Evolutionary conservation across 257 asterid genomes (phyloP).

Genomic region (Ehretia macrophylla): DNA sequence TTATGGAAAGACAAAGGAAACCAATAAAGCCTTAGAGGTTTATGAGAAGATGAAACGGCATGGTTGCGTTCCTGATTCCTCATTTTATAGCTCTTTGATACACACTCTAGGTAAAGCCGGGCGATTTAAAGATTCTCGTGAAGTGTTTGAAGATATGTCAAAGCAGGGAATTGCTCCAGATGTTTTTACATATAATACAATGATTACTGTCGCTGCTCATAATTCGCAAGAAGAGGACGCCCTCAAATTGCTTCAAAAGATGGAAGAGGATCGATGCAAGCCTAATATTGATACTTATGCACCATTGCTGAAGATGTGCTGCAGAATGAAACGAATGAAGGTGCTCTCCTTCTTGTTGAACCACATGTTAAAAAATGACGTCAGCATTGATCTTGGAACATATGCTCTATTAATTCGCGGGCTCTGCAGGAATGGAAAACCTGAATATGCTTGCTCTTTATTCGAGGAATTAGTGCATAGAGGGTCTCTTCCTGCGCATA

Average conservation of each 20-base stretch:
- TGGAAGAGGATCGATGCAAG: slow-evolving; percentile 63
- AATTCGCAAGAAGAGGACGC: slow-evolving; percentile 76
- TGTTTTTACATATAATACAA: slow-evolving; percentile 43
- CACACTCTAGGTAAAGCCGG: slow-evolving; percentile 55
- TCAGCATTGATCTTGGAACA: slow-evolving; percentile 62
- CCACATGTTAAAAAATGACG: slow-evolving; percentile 74
- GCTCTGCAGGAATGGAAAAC: slow-evolving; percentile 47
- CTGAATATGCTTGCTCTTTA: slow-evolving; percentile 51
- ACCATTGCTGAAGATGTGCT: slow-evolving; percentile 87
- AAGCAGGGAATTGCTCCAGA: slow-evolving; percentile 62
- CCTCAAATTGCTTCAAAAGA: slow-evolving; percentile 44
- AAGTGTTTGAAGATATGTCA: slow-evolving; percentile 74
- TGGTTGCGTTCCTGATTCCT: slow-evolving; percentile 57
- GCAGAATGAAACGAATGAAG: slow-evolving; percentile 68
- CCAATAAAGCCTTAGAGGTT: slow-evolving; percentile 49
- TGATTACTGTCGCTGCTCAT: slow-evolving; percentile 46
- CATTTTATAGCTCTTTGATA: slow-evolving; percentile 51
- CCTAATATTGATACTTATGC: slow-evolving; percentile 63
- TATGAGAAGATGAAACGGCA: slow-evolving; percentile 66
- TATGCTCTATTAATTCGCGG: slow-evolving; percentile 59
- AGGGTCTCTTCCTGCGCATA: slow-evolving; percentile 62
- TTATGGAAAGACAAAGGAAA: slow-evolving; percentile 61
- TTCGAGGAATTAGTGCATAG: slow-evolving; percentile 62
- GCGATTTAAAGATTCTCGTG: slow-evolving; percentile 60
- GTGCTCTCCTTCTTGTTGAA: slow-evolving; percentile 67